A percentile compares a stretch with the other conserved stretches of the same genome.
Conservation (phyloP, 176 grass and related monocot species). For the Ampelocalamus luodianensis region DNA sequence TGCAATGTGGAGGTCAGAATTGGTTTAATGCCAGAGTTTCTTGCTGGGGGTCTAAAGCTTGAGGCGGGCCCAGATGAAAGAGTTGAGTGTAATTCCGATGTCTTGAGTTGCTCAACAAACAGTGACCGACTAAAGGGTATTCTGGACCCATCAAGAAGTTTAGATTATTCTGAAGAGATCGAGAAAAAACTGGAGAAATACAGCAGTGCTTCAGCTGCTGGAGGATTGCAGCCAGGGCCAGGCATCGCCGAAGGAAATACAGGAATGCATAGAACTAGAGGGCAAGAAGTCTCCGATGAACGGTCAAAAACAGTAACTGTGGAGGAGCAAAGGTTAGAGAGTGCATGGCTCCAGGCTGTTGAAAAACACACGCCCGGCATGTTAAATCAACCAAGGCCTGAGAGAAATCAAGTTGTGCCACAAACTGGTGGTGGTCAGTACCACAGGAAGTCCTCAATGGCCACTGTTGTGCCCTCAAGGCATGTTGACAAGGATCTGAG, state of each 20-base stretch:
- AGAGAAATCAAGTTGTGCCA: conserved; percentile 87
- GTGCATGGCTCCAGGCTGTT: conserved; percentile 86
- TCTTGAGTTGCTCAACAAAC: conserved; percentile 56
- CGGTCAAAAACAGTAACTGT: conserved; percentile 31
- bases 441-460: conserved; percentile 39
- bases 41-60: conserved; percentile 41
- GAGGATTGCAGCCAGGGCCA: conserved; percentile 25
- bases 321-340: conserved; percentile 89
- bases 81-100: conserved; percentile 43
- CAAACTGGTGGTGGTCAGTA: conserved; percentile 56
- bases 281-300: conserved; percentile 37
- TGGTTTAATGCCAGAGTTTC: conserved; percentile 55
- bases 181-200: conserved; percentile 48
- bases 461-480: conserved; percentile 50
- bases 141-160: conserved; percentile 53
- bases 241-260: conserved; percentile 26
- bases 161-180: conserved; percentile 45
- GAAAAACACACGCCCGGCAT: conserved; percentile 58
- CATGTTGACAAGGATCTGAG: conserved; percentile 66
- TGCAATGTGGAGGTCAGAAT: conserved; percentile 76
- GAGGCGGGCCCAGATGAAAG: conserved; percentile 32
- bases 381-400: conserved; percentile 56
- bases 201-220: conserved; percentile 27
- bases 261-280: conserved; percentile 45
- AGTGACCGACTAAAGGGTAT: conserved; percentile 48